phyloP scores from a whole-genome alignment of 768 basidiomycete genomes.

The Paxillus rubicundulus region DNA sequence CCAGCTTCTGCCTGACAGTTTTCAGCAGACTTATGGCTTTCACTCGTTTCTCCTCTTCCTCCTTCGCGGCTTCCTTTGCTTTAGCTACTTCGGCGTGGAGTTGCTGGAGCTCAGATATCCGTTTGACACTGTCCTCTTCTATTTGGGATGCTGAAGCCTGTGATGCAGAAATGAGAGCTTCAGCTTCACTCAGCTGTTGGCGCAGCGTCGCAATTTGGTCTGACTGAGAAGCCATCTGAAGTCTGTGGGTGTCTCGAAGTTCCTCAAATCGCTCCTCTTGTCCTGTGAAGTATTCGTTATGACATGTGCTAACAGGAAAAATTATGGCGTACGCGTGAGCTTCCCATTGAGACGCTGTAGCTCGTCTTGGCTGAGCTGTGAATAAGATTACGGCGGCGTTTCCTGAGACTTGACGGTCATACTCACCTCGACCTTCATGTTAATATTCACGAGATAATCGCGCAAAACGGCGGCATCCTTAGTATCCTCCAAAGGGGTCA shows the following conservation, averaged over 20 bases:
- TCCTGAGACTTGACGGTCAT: background rate
- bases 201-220: slow-evolving; percentile 71
- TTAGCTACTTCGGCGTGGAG: slow-evolving; percentile 65
- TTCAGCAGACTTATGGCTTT: slow-evolving; percentile 93
- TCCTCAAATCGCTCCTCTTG: slow-evolving; percentile 86
- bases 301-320: background rate
- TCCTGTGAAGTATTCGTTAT: slow-evolving; percentile 41
- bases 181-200: slow-evolving; percentile 65
- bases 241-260: slow-evolving; percentile 75
- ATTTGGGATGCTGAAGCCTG: slow-evolving; percentile 46
- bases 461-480: slow-evolving; percentile 65
- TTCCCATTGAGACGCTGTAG: slow-evolving; percentile 71
- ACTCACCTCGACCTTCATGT: slow-evolving; percentile 68
- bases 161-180: slow-evolving; percentile 63
- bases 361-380: slow-evolving; percentile 71
- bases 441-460: slow-evolving; percentile 67
- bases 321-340: slow-evolving; percentile 58
- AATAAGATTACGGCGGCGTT: background rate
- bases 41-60: slow-evolving; percentile 95
- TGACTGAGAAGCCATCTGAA: slow-evolving; percentile 77
- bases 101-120: slow-evolving; percentile 52
- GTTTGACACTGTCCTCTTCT: slow-evolving; percentile 49
- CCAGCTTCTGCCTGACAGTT: slow-evolving; percentile 94
- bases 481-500: slow-evolving; percentile 68
- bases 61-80: slow-evolving; percentile 64